phyloP scores from a whole-genome alignment of 78 protist genomes.

The Dictyostelium brefeldianum region DNA sequence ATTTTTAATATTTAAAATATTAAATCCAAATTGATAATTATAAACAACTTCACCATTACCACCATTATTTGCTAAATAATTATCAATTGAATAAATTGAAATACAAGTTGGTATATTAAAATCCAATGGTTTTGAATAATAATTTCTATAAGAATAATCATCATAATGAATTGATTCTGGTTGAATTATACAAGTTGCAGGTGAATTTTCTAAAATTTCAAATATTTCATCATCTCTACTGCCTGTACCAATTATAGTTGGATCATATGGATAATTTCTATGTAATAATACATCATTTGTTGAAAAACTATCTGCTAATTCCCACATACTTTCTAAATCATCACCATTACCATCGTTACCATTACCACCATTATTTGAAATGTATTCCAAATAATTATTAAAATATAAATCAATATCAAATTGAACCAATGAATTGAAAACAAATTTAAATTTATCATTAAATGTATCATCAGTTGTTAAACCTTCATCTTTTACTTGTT shows the following conservation, averaged over 20 bases:
- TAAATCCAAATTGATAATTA: background rate
- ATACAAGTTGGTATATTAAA: background rate
- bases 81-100: background rate
- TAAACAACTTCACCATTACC: background rate
- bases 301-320: constrained; percentile 30
- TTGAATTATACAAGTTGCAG: constrained; percentile 5
- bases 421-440: background rate
- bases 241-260: background rate
- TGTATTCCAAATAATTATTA: constrained; percentile 26
- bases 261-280: background rate
- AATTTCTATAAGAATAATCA: background rate
- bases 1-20: background rate
- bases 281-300: constrained; percentile 5
- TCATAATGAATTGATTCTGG: constrained; percentile 30
- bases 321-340: constrained; percentile 7
- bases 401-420: constrained; percentile 34
- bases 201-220: constrained; percentile 58
- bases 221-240: constrained; percentile 20
- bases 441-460: background rate
- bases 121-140: background rate
- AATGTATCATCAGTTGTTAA: background rate
- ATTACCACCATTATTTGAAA: background rate
- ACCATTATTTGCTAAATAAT: background rate
- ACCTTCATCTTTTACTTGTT: background rate
- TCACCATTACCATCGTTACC: background rate